phyloP scores from a whole-genome alignment of 169 alveolate species.

The Sarcocystis neurona region DNA sequence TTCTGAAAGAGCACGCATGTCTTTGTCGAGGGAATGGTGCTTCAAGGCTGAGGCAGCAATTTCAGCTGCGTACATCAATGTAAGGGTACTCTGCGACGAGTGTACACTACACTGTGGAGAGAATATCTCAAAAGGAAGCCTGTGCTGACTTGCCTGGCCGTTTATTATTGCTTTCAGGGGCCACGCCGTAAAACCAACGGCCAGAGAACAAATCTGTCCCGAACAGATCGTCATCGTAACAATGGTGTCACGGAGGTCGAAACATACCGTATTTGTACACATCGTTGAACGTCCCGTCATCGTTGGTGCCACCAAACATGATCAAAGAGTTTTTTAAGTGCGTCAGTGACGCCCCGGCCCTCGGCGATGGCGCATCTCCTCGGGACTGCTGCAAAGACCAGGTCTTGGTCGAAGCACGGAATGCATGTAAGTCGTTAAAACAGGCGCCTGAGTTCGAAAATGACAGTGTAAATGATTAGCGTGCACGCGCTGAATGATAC shows the following conservation, averaged over 20 bases:
- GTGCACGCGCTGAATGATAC: too few species aligned
- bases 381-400: slow-evolving; percentile 45
- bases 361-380: slow-evolving; percentile 64
- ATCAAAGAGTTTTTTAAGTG: slow-evolving; percentile 41
- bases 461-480: background rate
- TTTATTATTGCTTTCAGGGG: slow-evolving; percentile 51
- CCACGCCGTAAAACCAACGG: slow-evolving; percentile 52
- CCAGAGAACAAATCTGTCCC: slow-evolving; percentile 18
- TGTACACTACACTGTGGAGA: background rate
- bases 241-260: background rate
- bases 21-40: background rate
- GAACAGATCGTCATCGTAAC: background rate
- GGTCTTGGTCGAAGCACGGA: slow-evolving; percentile 54
- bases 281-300: slow-evolving; percentile 67
- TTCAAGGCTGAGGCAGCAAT: background rate
- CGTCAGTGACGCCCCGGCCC: slow-evolving; percentile 64
- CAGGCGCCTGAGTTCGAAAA: slow-evolving; percentile 45
- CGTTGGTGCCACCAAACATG: slow-evolving; percentile 62
- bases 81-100: background rate
- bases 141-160: slow-evolving; percentile 39
- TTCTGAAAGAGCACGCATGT: slow-evolving; percentile 43
- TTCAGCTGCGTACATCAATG: background rate
- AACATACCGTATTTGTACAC: slow-evolving; percentile 62
- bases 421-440: slow-evolving; percentile 56
- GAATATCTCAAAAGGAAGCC: background rate